Conservation (phyloP, 2,329 filamentous ascomycete species). For the Neonectria faginata region DNA sequence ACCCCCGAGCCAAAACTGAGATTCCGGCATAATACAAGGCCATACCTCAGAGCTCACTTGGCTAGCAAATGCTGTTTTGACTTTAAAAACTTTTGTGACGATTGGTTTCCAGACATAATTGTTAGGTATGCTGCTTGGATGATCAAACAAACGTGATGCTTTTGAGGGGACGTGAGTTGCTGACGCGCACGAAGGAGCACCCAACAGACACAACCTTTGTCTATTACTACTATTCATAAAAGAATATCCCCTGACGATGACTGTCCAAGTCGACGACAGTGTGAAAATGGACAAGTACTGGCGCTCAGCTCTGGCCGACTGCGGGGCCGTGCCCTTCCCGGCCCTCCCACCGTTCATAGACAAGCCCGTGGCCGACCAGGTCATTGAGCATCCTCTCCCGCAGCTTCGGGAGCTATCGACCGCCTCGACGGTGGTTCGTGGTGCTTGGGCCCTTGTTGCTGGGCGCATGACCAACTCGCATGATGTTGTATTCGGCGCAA, state of each 20-base stretch:
- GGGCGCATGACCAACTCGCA: neutral
- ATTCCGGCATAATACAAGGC: neutral
- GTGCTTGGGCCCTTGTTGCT: neutral
- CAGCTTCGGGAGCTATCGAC: neutral
- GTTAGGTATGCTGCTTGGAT: neutral
- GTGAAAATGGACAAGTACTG: conserved; percentile 11
- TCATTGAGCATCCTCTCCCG: neutral
- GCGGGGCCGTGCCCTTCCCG: conserved; percentile 19
- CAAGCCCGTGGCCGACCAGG: conserved; percentile 11
- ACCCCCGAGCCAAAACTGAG: neutral
- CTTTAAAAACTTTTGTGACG: neutral
- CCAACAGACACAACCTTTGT: neutral
- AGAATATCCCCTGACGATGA: neutral
- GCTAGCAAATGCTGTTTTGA: neutral
- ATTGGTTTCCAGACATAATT: neutral
- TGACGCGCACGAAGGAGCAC: neutral
- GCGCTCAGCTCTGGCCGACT: neutral
- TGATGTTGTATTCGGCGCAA: conserved; percentile 27
- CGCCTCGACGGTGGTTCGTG: neutral
- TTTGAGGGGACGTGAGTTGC: neutral
- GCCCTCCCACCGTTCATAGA: conserved; percentile 3
- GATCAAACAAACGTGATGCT: neutral
- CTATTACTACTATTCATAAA: neutral
- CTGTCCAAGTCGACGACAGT: neutral
- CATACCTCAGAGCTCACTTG: neutral